A percentile compares a stretch with the other conserved stretches of the same genome.
phyloP scores from a whole-genome alignment of 768 basidiomycete genomes.

The Agaricus blazei region DNA sequence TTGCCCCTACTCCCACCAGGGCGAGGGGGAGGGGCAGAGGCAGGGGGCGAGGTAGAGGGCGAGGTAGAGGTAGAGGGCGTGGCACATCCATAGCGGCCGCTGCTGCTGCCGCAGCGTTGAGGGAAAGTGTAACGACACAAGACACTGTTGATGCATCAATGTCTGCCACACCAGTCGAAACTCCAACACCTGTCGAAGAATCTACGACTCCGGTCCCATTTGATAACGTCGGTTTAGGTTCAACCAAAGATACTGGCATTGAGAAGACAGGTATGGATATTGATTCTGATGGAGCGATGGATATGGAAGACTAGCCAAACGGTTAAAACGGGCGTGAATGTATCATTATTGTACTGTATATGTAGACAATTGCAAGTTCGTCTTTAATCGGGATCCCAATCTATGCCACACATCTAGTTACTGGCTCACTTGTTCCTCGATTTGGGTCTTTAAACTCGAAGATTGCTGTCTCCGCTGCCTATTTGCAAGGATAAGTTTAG shows the following conservation, averaged over 20 bases:
- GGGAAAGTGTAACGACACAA: conserved; percentile 9
- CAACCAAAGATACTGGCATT: neutral
- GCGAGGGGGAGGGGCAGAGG: conserved; percentile 29
- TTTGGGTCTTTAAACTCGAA: neutral
- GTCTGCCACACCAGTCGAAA: conserved; percentile 24
- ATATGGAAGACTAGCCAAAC: conserved; percentile 18
- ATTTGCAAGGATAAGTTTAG: conserved; percentile 18
- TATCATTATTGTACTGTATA: neutral
- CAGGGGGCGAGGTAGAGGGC: conserved; percentile 28
- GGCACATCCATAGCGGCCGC: conserved; percentile 15
- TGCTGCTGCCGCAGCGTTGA: conserved; percentile 15
- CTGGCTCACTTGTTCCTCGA: too few relatives aligned
- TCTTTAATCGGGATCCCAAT: too few relatives aligned
- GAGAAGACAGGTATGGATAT: conserved; percentile 2
- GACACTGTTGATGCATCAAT: conserved; percentile 12
- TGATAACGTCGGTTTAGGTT: neutral
- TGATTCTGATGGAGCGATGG: conserved; percentile 16
- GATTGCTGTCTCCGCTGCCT: neutral
- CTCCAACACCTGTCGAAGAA: conserved; percentile 25
- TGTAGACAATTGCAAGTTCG: neutral
- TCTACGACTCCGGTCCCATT: conserved; percentile 14
- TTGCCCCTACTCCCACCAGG: conserved; percentile 19
- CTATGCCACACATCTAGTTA: too few relatives aligned
- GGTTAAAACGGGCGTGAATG: conserved; percentile 5
- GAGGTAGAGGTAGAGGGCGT: conserved; percentile 27